Evolutionary conservation across 768 basidiomycete genomes (phyloP), one percentile per base, ranked within the genome.

Genomic region (Boletus eberwhitei): DNA sequence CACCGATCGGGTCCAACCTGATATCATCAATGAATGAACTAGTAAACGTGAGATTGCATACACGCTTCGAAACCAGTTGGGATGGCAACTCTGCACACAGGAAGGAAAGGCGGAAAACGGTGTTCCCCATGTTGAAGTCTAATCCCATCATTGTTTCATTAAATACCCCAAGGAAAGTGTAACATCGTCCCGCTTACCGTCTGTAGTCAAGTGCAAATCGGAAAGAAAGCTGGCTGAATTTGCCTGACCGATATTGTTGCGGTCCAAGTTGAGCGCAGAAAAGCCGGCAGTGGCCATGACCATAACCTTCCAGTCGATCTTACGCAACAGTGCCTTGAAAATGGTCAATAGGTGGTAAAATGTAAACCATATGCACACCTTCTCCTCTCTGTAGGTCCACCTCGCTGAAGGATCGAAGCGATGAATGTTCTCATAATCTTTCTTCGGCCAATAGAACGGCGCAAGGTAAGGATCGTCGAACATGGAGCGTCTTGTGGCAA

Each of bases 301-400:
- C 79, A 85, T 79, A 38, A 86, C 77, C 55, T 76, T 84, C 78
- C 79, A 83, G 59, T 87, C 83, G 31, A 83, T 74, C 59, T 81
- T 83, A 41, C 82, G 71, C 24, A 83, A 63, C 11, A 83, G 64
- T 12, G 71, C 73, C 79, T 83, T 43, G 17, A 22, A 5, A 8
- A 36, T 11, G 11, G 24, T 54, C 31, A 47, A 31, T 12, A 12
- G 9, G 24, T 12, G 5, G 26, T 9, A 26, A 16, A 5, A 26
- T 2, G n/a, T 37, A 31, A 14, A 29, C 17, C 19, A 5, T 5
- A 8, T 0, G 2, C 13, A 32, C 16, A 75, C 77, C 64, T 65
- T 73, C 61, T 86, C 82, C 63, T 86, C 83, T 38, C 75, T 65
- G 52, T 75, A 74, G 4, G 84, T 84, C 85, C 85, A 87, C 17